phyloP scores from a whole-genome alignment of 1,284 basidiomycete genomes.

The Tetrapyrgos nigripes region DNA sequence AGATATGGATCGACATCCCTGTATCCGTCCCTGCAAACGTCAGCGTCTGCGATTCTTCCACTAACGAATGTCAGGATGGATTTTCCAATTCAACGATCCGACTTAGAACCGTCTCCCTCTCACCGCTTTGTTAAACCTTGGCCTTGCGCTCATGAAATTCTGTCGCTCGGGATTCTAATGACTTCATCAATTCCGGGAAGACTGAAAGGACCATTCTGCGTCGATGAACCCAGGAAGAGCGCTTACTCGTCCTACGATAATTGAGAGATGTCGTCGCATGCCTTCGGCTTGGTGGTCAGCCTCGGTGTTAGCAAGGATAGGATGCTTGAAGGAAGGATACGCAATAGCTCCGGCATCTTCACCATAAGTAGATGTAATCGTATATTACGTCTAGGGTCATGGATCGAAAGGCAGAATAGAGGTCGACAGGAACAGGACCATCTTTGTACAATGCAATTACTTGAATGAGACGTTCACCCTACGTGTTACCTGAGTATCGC shows the following conservation, averaged over 20 bases:
- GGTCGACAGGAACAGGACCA: too few relatives aligned
- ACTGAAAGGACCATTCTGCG: not conserved
- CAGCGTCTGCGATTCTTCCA: constrained; percentile 12
- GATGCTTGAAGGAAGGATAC: constrained; percentile 25
- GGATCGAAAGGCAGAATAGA: not conserved
- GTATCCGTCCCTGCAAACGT: constrained; percentile 14
- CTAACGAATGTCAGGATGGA: not conserved
- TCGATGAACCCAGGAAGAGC: not conserved
- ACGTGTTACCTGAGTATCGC: not conserved
- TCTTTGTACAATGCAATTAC: not conserved
- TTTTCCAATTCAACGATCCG: not conserved
- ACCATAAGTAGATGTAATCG: not conserved
- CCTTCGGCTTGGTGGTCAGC: not conserved
- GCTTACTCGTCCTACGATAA: not conserved
- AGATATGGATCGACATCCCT: too few relatives aligned
- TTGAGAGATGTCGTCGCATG: not conserved
- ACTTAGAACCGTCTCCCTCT: not conserved
- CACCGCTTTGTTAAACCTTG: not conserved
- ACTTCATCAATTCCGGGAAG: not conserved
- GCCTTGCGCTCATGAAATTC: not conserved
- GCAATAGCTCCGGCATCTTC: constrained; percentile 16
- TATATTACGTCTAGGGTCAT: not conserved
- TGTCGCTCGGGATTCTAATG: not conserved
- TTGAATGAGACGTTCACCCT: constrained; percentile 11
- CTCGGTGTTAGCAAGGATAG: constrained; percentile 12